phyloP scores from a whole-genome alignment of 2,329 filamentous ascomycete species.

The Ophiostoma ips region DNA sequence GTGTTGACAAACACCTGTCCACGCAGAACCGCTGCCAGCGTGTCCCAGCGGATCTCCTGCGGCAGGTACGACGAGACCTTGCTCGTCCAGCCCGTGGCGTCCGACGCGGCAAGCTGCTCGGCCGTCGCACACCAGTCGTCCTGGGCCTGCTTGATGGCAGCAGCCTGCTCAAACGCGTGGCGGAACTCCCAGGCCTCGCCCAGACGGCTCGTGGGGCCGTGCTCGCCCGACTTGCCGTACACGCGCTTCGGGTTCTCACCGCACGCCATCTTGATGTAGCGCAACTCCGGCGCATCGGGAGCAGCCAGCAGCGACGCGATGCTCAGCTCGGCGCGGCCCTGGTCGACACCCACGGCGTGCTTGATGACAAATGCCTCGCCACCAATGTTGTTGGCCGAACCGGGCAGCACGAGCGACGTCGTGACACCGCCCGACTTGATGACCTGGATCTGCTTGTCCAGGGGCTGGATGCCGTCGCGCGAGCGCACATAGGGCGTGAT shows the following conservation, averaged over 20 bases:
- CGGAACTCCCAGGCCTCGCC: slow-evolving; percentile 59
- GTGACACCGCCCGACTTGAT: slow-evolving; percentile 65
- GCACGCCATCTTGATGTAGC: slow-evolving; percentile 67
- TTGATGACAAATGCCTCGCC: slow-evolving; percentile 59
- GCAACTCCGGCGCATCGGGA: slow-evolving; percentile 44
- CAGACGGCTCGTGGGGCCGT: slow-evolving; percentile 44
- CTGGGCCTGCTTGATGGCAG: slow-evolving; percentile 41
- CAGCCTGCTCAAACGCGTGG: slow-evolving; percentile 51
- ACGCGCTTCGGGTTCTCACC: slow-evolving; percentile 54
- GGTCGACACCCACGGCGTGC: slow-evolving; percentile 44
- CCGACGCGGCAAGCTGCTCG: slow-evolving; percentile 41
- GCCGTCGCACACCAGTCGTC: slow-evolving; percentile 55
- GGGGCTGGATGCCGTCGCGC: slow-evolving; percentile 49
- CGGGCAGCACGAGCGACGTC: slow-evolving; percentile 51
- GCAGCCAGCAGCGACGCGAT: slow-evolving; percentile 51
- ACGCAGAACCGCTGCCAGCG: slow-evolving; percentile 45
- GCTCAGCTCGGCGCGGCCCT: slow-evolving; percentile 49
- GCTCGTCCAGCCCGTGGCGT: slow-evolving; percentile 32
- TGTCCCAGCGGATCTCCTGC: slow-evolving; percentile 49
- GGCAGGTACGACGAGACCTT: slow-evolving; percentile 45
- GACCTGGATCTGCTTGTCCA: slow-evolving; percentile 50
- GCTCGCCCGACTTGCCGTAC: slow-evolving; percentile 40
- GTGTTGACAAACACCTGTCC: slow-evolving; percentile 57
- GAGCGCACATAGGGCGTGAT: slow-evolving; percentile 55
- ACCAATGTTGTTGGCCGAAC: slow-evolving; percentile 59